Conservation (phyloP, 257 asterid species). For the Catharanthus roseus region DNA sequence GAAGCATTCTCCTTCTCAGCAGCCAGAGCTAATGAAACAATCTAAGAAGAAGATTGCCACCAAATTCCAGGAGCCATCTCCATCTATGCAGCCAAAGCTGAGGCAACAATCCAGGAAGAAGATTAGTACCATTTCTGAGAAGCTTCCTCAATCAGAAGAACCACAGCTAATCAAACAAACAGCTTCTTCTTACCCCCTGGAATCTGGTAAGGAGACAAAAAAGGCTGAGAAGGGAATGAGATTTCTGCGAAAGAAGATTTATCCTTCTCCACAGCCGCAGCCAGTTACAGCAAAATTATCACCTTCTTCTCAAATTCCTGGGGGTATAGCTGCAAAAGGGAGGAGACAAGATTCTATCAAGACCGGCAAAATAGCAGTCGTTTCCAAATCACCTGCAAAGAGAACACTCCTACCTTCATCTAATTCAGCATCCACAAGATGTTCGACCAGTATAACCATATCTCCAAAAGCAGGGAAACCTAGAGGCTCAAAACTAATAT, state of each 20-base stretch:
- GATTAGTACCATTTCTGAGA: background rate
- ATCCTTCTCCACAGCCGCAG: constrained; percentile 19
- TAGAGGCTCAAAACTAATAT: constrained; percentile 28
- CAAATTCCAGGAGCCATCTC: background rate
- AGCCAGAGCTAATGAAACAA: constrained; percentile 10
- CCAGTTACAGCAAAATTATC: constrained; percentile 26
- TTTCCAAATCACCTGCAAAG: constrained; percentile 32
- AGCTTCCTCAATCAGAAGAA: background rate
- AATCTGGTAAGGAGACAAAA: constrained; percentile 17
- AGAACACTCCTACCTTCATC: constrained; percentile 25
- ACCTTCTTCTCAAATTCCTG: constrained; percentile 26
- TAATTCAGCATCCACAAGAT: constrained; percentile 32
- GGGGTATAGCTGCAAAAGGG: constrained; percentile 30
- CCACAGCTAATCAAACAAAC: constrained; percentile 8
- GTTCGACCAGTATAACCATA: constrained; percentile 23
- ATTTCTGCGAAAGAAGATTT: constrained; percentile 14
- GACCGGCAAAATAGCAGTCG: constrained; percentile 20
- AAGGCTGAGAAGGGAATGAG: constrained; percentile 28
- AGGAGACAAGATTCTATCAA: constrained; percentile 20
- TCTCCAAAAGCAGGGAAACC: constrained; percentile 29
- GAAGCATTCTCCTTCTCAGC: constrained; percentile 21
- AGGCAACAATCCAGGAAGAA: background rate
- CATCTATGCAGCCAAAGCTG: background rate
- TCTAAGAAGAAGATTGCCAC: background rate
- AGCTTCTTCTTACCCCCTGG: background rate